Evolutionary conservation across 257 asterid genomes (phyloP), one percentile per base, ranked within the genome.

Genomic region (Haberlea rhodopensis): DNA sequence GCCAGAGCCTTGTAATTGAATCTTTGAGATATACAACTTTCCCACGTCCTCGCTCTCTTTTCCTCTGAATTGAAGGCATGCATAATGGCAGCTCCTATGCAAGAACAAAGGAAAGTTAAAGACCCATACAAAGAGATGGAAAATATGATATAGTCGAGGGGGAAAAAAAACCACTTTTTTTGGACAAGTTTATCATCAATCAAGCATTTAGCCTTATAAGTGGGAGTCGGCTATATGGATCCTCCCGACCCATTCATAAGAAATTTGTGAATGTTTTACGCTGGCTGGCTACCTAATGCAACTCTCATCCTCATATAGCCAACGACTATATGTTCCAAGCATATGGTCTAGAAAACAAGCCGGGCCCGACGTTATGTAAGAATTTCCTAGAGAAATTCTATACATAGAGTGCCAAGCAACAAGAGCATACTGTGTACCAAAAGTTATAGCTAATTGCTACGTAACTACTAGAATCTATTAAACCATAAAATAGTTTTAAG

Each of bases 51-150:
- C 40, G 37, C 8, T 43, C 34, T 58, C 29, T 71, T 34, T 23
- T 37, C 32, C 63, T 57, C 5, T 24, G 65, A 51, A 40, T 0
- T 21, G 56, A n/a, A 5, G 72, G 53, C 57, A 67, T 24, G 60
- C 5, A 25, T 16, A 54, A 40, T 5, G 80, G 78, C 70, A 81
- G 43, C 72, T 64, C 86, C 86, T 81, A 29, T 63, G 70, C 59
- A 28, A 65, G 49, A 63, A 26, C 21, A n/a, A 62, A 16, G 27
- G 6, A 62, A 6, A 62, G 24, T 43, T 8, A 8, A 27, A 20
- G 27, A 10, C 2, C 6, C 7, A 19, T 2, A 49, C 9, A 24
- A 43, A 20, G 23, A 63, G 7, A 52, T n/a, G 29, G 21, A 1
- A 43, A 46, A 62, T 13, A 7, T 62, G 65, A 68, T 19, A 40